Evolutionary conservation across 2,329 filamentous ascomycete species (phyloP).

Genomic region (Xylariaceae sp.): DNA sequence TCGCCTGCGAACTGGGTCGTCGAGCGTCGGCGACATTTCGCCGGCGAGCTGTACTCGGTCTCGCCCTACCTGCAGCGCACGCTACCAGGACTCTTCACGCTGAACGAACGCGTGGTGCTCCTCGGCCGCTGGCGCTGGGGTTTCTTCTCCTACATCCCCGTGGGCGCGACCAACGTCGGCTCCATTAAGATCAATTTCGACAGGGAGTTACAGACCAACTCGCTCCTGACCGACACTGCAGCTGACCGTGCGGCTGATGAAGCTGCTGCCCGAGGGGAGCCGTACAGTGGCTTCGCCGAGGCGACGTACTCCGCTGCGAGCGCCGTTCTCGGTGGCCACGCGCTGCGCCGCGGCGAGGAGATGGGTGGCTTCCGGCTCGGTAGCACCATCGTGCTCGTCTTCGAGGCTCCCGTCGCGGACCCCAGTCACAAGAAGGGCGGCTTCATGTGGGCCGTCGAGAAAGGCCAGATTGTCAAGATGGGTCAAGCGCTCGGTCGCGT

Average conservation of each 20-base stretch:
- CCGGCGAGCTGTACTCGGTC: constrained; percentile 90
- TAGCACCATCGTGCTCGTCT: constrained; percentile 90
- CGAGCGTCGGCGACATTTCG: constrained; percentile 91
- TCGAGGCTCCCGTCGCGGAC: constrained; percentile 78
- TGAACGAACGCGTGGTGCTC: constrained; percentile 93
- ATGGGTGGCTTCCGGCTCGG: constrained; percentile 98
- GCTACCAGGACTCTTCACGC: constrained; percentile 86
- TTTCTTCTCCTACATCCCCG: constrained; percentile 93
- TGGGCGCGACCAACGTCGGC: constrained; percentile 95
- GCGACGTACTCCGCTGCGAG: constrained; percentile 81
- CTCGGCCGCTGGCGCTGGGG: constrained; percentile 93
- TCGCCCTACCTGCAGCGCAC: constrained; percentile 92
- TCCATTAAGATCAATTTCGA: constrained; percentile 98
- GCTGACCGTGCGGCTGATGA: constrained; percentile 81
- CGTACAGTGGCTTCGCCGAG: constrained; percentile 86
- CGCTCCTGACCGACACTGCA: constrained; percentile 82
- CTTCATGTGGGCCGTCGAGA: constrained; percentile 81
- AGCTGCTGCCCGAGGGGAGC: constrained; percentile 68
- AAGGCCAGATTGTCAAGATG: constrained; percentile 83
- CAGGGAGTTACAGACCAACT: constrained; percentile 87
- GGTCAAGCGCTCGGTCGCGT: constrained; percentile 80
- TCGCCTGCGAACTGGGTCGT: constrained; percentile 94
- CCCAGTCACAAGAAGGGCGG: constrained; percentile 56
- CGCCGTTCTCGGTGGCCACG: constrained; percentile 71
- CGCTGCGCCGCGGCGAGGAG: constrained; percentile 81